phyloP scores from a whole-genome alignment of 768 basidiomycete species.

The Lactifluus volemus region DNA sequence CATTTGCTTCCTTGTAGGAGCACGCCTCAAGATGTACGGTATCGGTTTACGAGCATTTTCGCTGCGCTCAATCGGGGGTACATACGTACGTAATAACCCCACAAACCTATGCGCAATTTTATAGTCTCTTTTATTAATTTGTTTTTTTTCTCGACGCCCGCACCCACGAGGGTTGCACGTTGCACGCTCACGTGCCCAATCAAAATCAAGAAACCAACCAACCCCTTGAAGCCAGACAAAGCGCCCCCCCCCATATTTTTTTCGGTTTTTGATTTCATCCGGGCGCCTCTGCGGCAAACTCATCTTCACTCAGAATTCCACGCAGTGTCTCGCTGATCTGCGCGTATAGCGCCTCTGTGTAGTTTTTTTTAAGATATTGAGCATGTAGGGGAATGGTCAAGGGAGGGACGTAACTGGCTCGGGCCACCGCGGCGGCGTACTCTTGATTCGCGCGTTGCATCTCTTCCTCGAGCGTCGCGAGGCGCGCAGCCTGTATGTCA shows the following conservation, averaged over 20 bases:
- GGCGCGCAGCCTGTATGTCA: conserved; percentile 47
- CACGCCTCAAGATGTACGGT: neutral
- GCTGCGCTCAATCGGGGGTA: neutral
- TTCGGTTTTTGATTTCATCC: neutral
- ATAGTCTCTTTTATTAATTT: too few relatives aligned
- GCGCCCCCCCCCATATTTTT: neutral
- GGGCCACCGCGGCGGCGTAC: conserved; percentile 60
- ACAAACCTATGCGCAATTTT: too few relatives aligned
- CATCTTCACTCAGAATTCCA: conserved; percentile 47
- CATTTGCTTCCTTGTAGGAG: too few relatives aligned
- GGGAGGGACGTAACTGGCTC: conserved; percentile 46
- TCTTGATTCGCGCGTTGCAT: conserved; percentile 68
- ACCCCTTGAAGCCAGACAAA: neutral
- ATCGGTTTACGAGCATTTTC: neutral
- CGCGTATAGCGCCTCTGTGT: conserved; percentile 46
- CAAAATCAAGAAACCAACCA: too few relatives aligned
- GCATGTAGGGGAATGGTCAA: neutral
- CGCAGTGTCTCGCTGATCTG: conserved; percentile 53
- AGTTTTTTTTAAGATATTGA: neutral
- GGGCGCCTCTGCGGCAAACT: conserved; percentile 27
- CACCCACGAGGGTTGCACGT: neutral
- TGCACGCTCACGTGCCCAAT: neutral
- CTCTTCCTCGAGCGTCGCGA: conserved; percentile 58
- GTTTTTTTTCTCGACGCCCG: too few relatives aligned
- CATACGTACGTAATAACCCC: neutral